Conservation (phyloP, 805 yeast species). For the Hanseniaspora singularis region DNA sequence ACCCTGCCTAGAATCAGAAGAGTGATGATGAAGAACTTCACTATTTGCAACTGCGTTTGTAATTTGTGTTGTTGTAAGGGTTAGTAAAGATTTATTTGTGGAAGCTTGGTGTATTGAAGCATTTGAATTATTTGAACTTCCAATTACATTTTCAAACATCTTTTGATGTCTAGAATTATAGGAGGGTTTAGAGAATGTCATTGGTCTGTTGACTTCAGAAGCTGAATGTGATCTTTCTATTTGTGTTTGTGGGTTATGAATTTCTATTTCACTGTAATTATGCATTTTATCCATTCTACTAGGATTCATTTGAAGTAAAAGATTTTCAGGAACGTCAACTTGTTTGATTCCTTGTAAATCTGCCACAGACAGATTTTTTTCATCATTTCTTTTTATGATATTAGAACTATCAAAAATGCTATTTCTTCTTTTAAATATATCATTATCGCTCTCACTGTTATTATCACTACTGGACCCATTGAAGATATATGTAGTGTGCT, state of each 20-base stretch:
- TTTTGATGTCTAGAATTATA: no score
- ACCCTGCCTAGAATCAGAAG: neutral
- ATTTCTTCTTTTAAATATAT: neutral
- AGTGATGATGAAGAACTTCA: neutral
- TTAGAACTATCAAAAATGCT: neutral
- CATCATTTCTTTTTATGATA: neutral
- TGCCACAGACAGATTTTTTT: constrained; percentile 3
- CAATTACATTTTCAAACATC: no score
- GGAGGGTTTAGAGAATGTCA: neutral
- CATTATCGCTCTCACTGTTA: no score
- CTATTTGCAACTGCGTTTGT: constrained; percentile 11
- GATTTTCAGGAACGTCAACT: constrained; percentile 13
- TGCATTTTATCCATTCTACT: neutral
- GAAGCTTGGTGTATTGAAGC: neutral
- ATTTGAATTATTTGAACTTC: no score
- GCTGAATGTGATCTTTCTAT: neutral
- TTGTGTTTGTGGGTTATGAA: neutral
- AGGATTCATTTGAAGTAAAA: constrained; percentile 9
- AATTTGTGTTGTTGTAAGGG: constrained; percentile 9
- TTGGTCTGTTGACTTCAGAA: neutral
- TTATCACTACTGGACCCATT: no score
- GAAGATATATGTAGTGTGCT: no score
- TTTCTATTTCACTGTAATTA: constrained; percentile 3
- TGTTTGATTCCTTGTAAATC: constrained; percentile 14
- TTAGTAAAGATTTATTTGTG: no score